Conservation (phyloP, 257 asterid species). For the Solanum corneliomulleri region DNA sequence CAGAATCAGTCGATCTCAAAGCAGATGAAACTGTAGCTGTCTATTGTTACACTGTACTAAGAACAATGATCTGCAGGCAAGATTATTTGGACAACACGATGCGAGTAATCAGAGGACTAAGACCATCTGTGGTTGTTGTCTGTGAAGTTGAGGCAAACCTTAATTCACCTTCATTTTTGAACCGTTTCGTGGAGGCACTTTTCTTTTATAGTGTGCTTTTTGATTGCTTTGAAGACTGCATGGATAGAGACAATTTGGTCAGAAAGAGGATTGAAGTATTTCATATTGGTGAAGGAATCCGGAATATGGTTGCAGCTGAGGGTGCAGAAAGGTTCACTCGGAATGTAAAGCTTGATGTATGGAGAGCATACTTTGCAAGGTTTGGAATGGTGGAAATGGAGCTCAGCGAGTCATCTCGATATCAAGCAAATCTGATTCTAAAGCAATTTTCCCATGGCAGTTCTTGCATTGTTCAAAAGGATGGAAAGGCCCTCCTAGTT, state of each 20-base stretch:
- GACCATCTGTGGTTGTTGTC: constrained; percentile 1
- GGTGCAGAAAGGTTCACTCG: background rate
- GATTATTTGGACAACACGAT: constrained; percentile 1
- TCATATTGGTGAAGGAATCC: constrained; percentile 1
- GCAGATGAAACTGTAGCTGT: constrained; percentile 6
- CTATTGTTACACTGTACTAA: background rate
- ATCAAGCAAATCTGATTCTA: constrained; percentile 7
- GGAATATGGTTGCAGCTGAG: constrained; percentile 6
- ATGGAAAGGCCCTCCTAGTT: constrained; percentile 4
- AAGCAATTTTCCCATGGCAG: background rate
- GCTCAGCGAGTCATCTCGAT: constrained; percentile 4
- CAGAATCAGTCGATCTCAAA: background rate
- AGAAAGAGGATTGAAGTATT: background rate
- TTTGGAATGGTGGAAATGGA: constrained; percentile 5
- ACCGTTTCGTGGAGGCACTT: constrained; percentile 4
- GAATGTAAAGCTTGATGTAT: constrained; percentile 7
- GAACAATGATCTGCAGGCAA: constrained; percentile 2
- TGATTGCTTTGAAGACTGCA: constrained; percentile 9
- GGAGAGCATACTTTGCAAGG: constrained; percentile 6
- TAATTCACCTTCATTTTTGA: constrained; percentile 12
- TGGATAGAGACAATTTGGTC: background rate
- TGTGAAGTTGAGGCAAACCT: constrained; percentile 12
- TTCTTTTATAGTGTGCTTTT: constrained; percentile 1
- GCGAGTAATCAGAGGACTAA: background rate
- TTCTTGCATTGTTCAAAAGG: constrained; percentile 3